A percentile compares a stretch with the other conserved stretches of the same genome.
These are phyloP conservation scores for Arabidopsis thaliana DNA, from an alignment of 345 rosid genomes.

Conservation along the genomic window DNA sequence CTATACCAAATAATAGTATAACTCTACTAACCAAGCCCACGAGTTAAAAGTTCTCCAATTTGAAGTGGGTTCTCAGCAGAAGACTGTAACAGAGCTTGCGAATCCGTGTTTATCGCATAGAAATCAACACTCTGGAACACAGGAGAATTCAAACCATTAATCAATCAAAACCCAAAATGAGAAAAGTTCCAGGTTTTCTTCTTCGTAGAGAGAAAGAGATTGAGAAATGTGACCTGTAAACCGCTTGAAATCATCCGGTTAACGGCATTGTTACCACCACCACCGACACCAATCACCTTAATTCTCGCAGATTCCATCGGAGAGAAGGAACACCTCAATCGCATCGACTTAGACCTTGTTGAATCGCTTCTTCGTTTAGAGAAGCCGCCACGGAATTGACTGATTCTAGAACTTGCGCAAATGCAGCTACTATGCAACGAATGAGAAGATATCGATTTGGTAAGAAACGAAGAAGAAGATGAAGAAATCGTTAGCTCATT, in stretches of 20 bases:
- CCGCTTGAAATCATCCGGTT: constrained; percentile 98
- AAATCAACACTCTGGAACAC: constrained; percentile 80
- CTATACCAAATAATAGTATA: background rate
- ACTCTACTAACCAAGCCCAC: constrained; percentile 76
- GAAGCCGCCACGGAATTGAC: constrained; percentile 39
- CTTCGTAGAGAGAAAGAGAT: background rate
- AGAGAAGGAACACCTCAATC: constrained; percentile 65
- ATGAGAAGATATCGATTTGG: constrained; percentile 39
- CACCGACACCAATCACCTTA: constrained; percentile 95
- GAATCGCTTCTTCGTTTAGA: constrained; percentile 43
- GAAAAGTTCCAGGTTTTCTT: background rate
- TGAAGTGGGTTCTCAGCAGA: constrained; percentile 86
- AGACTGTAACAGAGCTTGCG: constrained; percentile 88
- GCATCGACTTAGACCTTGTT: constrained; percentile 37
- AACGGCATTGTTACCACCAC: constrained; percentile 99
- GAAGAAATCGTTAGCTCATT: constrained; percentile 53
- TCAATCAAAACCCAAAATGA: background rate
- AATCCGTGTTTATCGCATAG: constrained; percentile 92
- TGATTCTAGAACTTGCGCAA: constrained; percentile 34
- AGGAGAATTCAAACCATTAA: background rate
- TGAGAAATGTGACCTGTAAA: constrained; percentile 62
- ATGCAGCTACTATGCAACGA: constrained; percentile 41
- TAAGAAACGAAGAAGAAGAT: constrained; percentile 45
- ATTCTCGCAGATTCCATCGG: constrained; percentile 88
- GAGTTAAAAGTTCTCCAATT: constrained; percentile 96